Percentiles rank a stretch among this genome's conserved stretches.
Conservation (phyloP, 306 rosid species). For the Amphicarpaea edgeworthii region DNA sequence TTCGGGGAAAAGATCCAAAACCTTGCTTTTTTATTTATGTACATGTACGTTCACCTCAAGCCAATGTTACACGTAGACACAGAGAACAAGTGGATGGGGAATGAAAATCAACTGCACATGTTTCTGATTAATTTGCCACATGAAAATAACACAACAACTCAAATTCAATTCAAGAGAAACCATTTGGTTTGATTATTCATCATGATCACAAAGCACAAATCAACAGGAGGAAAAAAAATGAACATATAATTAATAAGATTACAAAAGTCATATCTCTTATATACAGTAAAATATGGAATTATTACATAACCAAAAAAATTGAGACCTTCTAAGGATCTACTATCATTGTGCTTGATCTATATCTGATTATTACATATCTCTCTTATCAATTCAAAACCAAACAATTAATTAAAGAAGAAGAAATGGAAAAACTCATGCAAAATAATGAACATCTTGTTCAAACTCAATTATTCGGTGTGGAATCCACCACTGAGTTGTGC, state of each 20-base stretch:
- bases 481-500: constrained; percentile 69
- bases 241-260: background rate
- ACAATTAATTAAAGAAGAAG: constrained; percentile 13
- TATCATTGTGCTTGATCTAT: constrained; percentile 44
- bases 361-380: constrained; percentile 49
- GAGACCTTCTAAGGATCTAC: constrained; percentile 45
- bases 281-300: constrained; percentile 45
- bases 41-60: background rate
- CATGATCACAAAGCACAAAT: constrained; percentile 17
- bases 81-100: background rate
- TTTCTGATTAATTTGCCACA: constrained; percentile 31
- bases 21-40: constrained; percentile 34
- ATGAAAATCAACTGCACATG: constrained; percentile 30
- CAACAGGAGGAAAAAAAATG: constrained; percentile 7
- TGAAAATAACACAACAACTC: constrained; percentile 8
- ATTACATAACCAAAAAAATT: constrained; percentile 33
- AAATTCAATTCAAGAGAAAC: constrained; percentile 32
- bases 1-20: constrained; percentile 42
- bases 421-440: constrained; percentile 15
- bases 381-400: constrained; percentile 32
- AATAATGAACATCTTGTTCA: constrained; percentile 1
- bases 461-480: constrained; percentile 65
- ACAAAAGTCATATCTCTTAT: constrained; percentile 38
- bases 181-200: constrained; percentile 34
- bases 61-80: constrained; percentile 38